Evolutionary conservation across 2,329 filamentous ascomycete genomes (phyloP).

Genomic region (Aspergillus ochraceus): DNA sequence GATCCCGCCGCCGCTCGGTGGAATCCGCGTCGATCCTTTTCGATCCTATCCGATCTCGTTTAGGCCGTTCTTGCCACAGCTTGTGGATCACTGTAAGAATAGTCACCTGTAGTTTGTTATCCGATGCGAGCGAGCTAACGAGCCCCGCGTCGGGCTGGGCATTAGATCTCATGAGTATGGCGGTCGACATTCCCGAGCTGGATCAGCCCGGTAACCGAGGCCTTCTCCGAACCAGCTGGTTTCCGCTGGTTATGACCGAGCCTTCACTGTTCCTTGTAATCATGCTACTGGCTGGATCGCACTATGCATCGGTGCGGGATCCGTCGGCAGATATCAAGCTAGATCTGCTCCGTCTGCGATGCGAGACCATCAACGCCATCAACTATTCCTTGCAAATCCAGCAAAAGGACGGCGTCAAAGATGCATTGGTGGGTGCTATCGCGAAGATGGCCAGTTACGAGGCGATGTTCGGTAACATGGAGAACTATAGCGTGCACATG

Average conservation of each 20-base stretch:
- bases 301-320: slow-evolving; percentile 36
- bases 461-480: slow-evolving; percentile 49
- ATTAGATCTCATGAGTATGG: slow-evolving; percentile 39
- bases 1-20: slow-evolving; percentile 23
- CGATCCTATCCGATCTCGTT: slow-evolving; percentile 39
- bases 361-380: slow-evolving; percentile 47
- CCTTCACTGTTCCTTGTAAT: slow-evolving; percentile 42
- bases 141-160: neutral
- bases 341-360: slow-evolving; percentile 45
- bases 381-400: slow-evolving; percentile 40
- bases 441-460: slow-evolving; percentile 56
- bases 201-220: slow-evolving; percentile 35
- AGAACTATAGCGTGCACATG: slow-evolving; percentile 51
- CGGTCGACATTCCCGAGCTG: slow-evolving; percentile 45
- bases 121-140: neutral
- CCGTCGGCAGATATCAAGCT: slow-evolving; percentile 17
- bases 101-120: neutral
- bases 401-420: slow-evolving; percentile 30
- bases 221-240: slow-evolving; percentile 40
- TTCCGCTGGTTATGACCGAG: slow-evolving; percentile 45
- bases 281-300: slow-evolving; percentile 44
- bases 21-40: slow-evolving; percentile 30
- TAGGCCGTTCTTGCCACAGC: slow-evolving; percentile 33
- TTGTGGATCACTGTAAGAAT: slow-evolving; percentile 37
- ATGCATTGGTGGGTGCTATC: slow-evolving; percentile 50